Evolutionary conservation across 1,284 basidiomycete species (phyloP).

Genomic region (Moniliophthora roreri): DNA sequence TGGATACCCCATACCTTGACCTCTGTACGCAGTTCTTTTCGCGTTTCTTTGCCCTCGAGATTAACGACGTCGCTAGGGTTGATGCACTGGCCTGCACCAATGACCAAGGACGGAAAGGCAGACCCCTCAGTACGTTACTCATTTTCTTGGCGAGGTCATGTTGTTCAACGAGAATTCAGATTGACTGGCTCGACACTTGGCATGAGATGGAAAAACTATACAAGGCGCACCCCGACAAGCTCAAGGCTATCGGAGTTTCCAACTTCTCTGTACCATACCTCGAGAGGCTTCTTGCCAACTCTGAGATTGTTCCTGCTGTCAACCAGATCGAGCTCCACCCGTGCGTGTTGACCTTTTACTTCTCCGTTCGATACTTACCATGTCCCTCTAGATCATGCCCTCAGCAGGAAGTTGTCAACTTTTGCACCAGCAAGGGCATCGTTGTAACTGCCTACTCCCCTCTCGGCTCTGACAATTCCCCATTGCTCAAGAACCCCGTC

Average conservation of each 20-base stretch:
- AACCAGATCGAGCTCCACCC: constrained; percentile 84
- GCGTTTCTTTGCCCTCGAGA: constrained; percentile 6
- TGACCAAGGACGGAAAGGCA: constrained; percentile 48
- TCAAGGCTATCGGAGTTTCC: constrained; percentile 76
- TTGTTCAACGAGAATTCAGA: constrained; percentile 17
- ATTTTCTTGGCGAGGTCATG: not conserved
- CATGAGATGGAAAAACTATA: constrained; percentile 71
- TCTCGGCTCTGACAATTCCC: constrained; percentile 74
- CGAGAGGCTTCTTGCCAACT: constrained; percentile 54
- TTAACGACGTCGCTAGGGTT: constrained; percentile 46
- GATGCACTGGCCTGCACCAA: constrained; percentile 79
- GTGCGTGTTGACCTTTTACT: constrained; percentile 33
- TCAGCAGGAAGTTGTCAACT: constrained; percentile 62
- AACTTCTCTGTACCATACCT: constrained; percentile 69
- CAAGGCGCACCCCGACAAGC: constrained; percentile 62
- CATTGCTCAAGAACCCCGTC: constrained; percentile 60
- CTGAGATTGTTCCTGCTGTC: constrained; percentile 72
- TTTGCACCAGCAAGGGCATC: constrained; percentile 63
- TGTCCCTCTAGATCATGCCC: constrained; percentile 48
- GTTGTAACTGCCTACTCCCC: constrained; percentile 75
- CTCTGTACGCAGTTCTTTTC: constrained; percentile 42
- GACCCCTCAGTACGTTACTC: constrained; percentile 36
- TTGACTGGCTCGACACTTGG: constrained; percentile 79
- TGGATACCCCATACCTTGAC: constrained; percentile 78
- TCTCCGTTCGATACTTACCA: not conserved